These are phyloP conservation scores for Excoecaria agallocha DNA, from an alignment of 345 rosid species.

Conservation along the genomic window DNA sequence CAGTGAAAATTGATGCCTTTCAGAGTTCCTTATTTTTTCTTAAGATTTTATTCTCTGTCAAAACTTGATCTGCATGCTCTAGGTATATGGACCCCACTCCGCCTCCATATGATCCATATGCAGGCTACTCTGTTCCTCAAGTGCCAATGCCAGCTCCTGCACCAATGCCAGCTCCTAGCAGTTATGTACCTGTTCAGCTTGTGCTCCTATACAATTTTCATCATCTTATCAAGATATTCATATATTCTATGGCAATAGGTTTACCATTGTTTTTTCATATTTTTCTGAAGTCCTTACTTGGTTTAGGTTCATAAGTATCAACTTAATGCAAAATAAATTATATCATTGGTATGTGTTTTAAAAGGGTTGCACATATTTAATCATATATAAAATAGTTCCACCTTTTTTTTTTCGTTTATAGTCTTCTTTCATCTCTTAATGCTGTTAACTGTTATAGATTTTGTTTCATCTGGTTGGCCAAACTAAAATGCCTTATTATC, in stretches of 20 bases:
- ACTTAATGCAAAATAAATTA: no score
- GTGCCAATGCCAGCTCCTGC: slow-evolving; percentile 78
- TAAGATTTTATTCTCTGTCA: neutral
- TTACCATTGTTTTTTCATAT: neutral
- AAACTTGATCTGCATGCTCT: neutral
- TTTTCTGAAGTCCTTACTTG: no score
- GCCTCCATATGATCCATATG: slow-evolving; percentile 93
- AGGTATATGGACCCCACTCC: slow-evolving; percentile 89
- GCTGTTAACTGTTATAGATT: no score
- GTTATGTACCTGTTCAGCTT: slow-evolving; percentile 96
- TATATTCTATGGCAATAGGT: neutral
- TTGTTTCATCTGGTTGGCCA: neutral
- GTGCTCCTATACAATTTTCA: slow-evolving; percentile 12
- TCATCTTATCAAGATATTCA: neutral
- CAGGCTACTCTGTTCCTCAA: slow-evolving; percentile 71
- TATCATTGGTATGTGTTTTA: no score
- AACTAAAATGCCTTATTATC: neutral
- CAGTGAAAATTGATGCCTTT: no score
- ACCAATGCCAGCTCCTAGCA: slow-evolving; percentile 83
- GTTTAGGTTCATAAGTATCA: no score
- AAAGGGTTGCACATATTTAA: no score
- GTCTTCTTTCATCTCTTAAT: no score
- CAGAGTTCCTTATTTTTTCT: no score
- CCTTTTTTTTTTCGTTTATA: neutral
- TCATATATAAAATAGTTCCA: neutral